Conservation (phyloP, 257 asterid species). For the Buddleja alternifolia region DNA sequence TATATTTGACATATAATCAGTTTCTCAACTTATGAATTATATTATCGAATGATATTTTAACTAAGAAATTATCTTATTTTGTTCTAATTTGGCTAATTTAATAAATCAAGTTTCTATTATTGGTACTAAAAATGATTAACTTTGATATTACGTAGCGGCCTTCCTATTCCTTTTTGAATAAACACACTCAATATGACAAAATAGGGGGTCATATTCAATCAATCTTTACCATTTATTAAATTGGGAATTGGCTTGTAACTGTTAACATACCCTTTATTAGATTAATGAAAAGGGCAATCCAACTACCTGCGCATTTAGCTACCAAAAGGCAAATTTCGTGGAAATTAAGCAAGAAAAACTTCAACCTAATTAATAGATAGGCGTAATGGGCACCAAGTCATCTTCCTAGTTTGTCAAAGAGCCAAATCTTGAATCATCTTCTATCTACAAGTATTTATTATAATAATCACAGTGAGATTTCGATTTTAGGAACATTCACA, state of each 20-base stretch:
- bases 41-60: no score
- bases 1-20: no score
- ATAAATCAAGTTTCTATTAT: no score
- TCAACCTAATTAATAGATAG: background rate
- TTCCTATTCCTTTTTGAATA: background rate
- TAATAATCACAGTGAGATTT: background rate
- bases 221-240: constrained; percentile 11
- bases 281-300: constrained; percentile 10
- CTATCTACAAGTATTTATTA: background rate
- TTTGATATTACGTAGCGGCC: background rate
- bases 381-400: constrained; percentile 28
- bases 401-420: background rate
- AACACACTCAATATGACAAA: background rate
- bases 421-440: background rate
- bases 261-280: background rate
- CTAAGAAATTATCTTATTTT: no score
- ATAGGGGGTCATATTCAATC: constrained; percentile 6
- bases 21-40: no score
- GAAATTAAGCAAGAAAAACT: constrained; percentile 21
- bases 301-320: constrained; percentile 28
- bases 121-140: background rate
- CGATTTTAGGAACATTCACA: no score
- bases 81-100: no score
- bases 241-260: background rate
- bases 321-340: constrained; percentile 19